Base-by-base conservation (phyloP, 495 filamentous ascomycete species). In the Hypomontagnella submonticulosa region DNA sequence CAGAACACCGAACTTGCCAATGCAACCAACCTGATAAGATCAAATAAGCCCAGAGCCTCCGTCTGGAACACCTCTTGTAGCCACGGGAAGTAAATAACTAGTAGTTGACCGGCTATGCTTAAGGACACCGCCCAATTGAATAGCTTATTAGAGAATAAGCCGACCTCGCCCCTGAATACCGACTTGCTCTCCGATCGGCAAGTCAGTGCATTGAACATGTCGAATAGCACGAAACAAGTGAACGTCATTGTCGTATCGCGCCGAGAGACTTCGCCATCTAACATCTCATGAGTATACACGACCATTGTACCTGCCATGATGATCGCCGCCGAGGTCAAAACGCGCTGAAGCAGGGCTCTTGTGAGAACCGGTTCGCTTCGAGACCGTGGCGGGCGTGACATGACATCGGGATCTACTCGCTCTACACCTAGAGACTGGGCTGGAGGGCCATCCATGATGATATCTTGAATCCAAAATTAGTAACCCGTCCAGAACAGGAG, bases 241-340 rank as follows among this genome's bases (percentile, higher is more conserved):
- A 99, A 99, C 1, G 95, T 99, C 92, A 97, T 97, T 57, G 95
- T 99, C 12, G 95, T 99, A 79, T 99, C 95, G 70, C 96, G 92
- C 27, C 90, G 91, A 9, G 88, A 96, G 50, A 97, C 89, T 44
- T 87, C 78, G 46, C 92, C 88, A 66, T 94, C 91, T 38, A 85
- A 73, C 91, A 99, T 97, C 74, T 98, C 94, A 73, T 88, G 88
- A 50, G 89, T 85, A 76, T 99, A 99, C 59, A 96, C 90, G 30
- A 89, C 80, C 77, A 99, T 89, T 1, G 95, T 98, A 67, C 96
- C 94, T 8, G 88, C 66, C 88, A 97, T 93, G 75, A 99, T 96
- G 66, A 97, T 88, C 33, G 85, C 77, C 4, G 93, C 93, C 16
- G 92, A 93, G n/a, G 88, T 96, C 13, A 96, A 79, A 37, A 98